phyloP scores from a whole-genome alignment of 2,329 filamentous ascomycete species.

The Dichotomopilus funicola region DNA sequence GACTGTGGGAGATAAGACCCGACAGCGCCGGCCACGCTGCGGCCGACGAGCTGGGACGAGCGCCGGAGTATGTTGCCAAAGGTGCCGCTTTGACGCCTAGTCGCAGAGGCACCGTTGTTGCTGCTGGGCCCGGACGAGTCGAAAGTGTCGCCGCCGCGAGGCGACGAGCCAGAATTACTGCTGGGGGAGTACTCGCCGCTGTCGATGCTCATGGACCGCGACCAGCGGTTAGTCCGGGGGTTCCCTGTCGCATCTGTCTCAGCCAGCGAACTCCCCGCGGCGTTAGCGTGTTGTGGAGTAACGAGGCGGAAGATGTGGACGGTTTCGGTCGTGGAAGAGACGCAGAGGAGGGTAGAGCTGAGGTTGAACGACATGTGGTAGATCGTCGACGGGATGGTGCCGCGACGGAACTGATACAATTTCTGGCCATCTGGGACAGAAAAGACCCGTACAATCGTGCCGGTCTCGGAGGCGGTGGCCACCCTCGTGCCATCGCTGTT shows the following conservation, averaged over 20 bases:
- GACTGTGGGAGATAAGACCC: slow-evolving; percentile 89
- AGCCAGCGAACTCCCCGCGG: background rate
- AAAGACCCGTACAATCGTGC: slow-evolving; percentile 95
- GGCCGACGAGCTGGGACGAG: slow-evolving; percentile 89
- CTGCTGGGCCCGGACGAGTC: slow-evolving; percentile 15
- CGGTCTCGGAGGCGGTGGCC: slow-evolving; percentile 93
- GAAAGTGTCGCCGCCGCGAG: slow-evolving; percentile 40
- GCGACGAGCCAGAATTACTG: slow-evolving; percentile 34
- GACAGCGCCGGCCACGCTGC: slow-evolving; percentile 79
- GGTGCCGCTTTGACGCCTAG: slow-evolving; percentile 60
- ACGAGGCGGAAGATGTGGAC: slow-evolving; percentile 89
- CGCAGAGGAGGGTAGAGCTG: slow-evolving; percentile 84
- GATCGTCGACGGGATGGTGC: slow-evolving; percentile 91
- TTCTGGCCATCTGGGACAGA: slow-evolving; percentile 86
- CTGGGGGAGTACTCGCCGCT: slow-evolving; percentile 48
- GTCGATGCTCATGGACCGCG: slow-evolving; percentile 47
- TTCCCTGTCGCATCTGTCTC: slow-evolving; percentile 29
- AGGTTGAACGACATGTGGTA: slow-evolving; percentile 99
- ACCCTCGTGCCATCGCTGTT: slow-evolving; percentile 89
- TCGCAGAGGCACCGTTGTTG: slow-evolving; percentile 24
- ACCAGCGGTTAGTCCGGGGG: slow-evolving; percentile 45
- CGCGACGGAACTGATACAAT: slow-evolving; percentile 90
- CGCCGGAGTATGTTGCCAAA: slow-evolving; percentile 87
- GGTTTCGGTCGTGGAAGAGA: slow-evolving; percentile 93
- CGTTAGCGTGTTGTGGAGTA: slow-evolving; percentile 35